Conservation (phyloP, 2,329 filamentous ascomycete genomes). For the Clonostachys sp. region DNA sequence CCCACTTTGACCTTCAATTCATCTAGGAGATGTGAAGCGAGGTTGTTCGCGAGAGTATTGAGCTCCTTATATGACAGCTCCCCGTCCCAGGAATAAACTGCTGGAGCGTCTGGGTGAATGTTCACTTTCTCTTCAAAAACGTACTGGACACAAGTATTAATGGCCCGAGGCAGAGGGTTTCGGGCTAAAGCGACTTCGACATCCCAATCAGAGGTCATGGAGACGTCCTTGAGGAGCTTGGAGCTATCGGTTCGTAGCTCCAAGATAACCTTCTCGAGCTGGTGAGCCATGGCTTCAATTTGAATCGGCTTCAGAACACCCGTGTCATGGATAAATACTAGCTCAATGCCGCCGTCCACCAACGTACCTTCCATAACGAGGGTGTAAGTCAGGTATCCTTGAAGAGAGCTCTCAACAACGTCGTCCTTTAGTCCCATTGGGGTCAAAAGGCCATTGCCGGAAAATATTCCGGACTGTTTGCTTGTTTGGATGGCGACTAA, state of each 20-base stretch:
- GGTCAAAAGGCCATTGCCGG: too few relatives aligned
- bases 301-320: background rate
- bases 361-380: background rate
- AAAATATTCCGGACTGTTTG: background rate
- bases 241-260: conserved; percentile 2
- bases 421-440: conserved; percentile 2
- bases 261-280: conserved; percentile 4
- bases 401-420: background rate
- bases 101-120: background rate
- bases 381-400: conserved; percentile 2
- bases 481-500: conserved; percentile 7
- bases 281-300: conserved; percentile 1
- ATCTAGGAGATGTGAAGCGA: background rate
- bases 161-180: background rate
- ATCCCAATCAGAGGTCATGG: background rate
- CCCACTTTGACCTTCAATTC: conserved; percentile 4
- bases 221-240: conserved; percentile 2
- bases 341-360: background rate
- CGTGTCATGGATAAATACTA: background rate
- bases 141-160: background rate
- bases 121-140: background rate
- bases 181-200: background rate
- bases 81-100: background rate
- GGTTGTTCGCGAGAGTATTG: background rate
- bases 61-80: background rate